phyloP scores from a whole-genome alignment of 768 basidiomycete species.

The Pleurotus salmoneostramineus region DNA sequence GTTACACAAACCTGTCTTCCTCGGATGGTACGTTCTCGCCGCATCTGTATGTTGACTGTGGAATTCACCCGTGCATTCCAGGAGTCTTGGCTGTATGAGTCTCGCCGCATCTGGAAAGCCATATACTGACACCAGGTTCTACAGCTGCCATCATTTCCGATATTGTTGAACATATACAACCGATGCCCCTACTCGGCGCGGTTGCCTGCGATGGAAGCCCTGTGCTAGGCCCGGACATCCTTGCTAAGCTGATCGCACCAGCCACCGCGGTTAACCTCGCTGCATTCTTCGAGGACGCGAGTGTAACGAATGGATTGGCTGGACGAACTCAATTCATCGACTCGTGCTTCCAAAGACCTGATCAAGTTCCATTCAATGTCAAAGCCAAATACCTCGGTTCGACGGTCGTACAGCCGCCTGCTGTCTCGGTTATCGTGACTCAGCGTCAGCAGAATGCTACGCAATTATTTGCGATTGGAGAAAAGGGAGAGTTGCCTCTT shows the following conservation, averaged over 20 bases:
- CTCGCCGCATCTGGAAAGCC: no score
- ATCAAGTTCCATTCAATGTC: conserved; percentile 19
- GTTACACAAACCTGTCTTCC: conserved; percentile 19
- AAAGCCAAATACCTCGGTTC: conserved; percentile 21
- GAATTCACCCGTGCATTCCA: background rate
- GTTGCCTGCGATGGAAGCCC: conserved; percentile 24
- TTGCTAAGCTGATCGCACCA: conserved; percentile 10
- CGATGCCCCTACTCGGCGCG: conserved; percentile 23
- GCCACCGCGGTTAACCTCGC: conserved; percentile 11
- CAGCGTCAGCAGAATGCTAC: conserved; percentile 21
- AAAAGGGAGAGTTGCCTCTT: background rate
- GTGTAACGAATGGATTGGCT: conserved; percentile 15
- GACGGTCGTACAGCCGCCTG: conserved; percentile 15
- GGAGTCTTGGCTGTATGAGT: conserved; percentile 21
- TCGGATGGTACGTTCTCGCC: conserved; percentile 26
- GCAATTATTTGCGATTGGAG: conserved; percentile 14
- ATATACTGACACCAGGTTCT: background rate
- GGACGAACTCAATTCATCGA: conserved; percentile 22
- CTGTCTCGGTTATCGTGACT: conserved; percentile 15
- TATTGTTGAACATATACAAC: conserved; percentile 21
- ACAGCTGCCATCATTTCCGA: conserved; percentile 25
- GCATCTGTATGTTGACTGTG: background rate
- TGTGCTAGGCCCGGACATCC: conserved; percentile 15
- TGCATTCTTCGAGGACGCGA: conserved; percentile 15
- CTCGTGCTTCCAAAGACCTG: conserved; percentile 21